These are phyloP conservation scores for Nitzschia sp. DNA, from an alignment of 108 stramenopile genomes.

Conservation along the genomic window DNA sequence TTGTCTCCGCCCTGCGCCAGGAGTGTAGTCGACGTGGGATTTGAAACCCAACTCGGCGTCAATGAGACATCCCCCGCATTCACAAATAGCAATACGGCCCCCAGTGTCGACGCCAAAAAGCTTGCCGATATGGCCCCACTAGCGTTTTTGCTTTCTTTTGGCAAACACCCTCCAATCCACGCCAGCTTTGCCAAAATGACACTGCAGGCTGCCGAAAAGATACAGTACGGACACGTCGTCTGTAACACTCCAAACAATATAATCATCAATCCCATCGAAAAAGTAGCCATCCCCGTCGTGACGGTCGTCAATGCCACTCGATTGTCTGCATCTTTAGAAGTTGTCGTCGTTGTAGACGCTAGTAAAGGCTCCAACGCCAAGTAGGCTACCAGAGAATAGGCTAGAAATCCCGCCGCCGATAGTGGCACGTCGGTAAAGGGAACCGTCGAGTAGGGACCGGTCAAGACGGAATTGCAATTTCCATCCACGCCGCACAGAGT, in stretches of 20 bases:
- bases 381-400: conserved; percentile 53
- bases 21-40: background rate
- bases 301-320: conserved; percentile 64
- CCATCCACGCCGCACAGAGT: conserved; percentile 22
- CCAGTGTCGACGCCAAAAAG: conserved; percentile 21
- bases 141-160: background rate
- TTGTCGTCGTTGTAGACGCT: background rate
- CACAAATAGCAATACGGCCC: conserved; percentile 30
- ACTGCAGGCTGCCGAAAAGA: conserved; percentile 71
- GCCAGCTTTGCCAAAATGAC: conserved; percentile 54
- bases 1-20: background rate
- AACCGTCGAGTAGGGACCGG: conserved; percentile 73
- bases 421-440: conserved; percentile 64
- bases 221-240: conserved; percentile 81
- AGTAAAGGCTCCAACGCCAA: conserved; percentile 49
- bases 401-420: conserved; percentile 59
- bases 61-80: background rate
- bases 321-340: conserved; percentile 43
- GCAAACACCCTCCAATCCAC: conserved; percentile 35
- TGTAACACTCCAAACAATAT: conserved; percentile 76
- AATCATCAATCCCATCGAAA: conserved; percentile 85
- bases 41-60: background rate
- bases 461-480: conserved; percentile 52
- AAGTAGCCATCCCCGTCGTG: conserved; percentile 88
- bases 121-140: conserved; percentile 16